Base-by-base conservation (phyloP, 1,284 basidiomycete species). In the Ustanciosporium gigantosporum region DNA sequence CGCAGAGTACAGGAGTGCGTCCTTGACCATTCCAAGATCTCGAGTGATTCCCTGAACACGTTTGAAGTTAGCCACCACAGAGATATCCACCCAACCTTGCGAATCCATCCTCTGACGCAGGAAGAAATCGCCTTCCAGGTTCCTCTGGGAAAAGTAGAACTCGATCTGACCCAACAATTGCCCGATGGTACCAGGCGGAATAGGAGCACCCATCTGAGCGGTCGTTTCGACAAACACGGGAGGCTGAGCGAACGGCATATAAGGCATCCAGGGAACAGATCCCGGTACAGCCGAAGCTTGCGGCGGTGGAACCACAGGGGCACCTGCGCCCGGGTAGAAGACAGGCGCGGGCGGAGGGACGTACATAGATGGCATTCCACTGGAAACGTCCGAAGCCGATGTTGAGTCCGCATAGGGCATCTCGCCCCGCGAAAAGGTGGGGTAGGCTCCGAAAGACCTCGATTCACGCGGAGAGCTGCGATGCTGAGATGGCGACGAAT, bases 131-230 rank as follows among this genome's bases (percentile, higher is more conserved):
- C 60, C 64, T 17, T 60, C 41, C 17, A 77, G 37, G 32, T 77
- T 77, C 14, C 50, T 55, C 17, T 60, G 51, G 3, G 68, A 71
- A 43, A 77, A 76, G 44, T 77, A 77, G 36, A 74, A 77, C 37
- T 77, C 75, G 22, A 76, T 49, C 52, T 77, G 75, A 2, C 19
- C 17, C n/a, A 76, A 42, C 16, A 77, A 25, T 27, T 60, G 66
- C 0, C 56, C 58, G 14, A 46, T 21, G 8, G 56, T 35, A 3
- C 49, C 46, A 0, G 51, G n/a, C 15, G 67, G 47, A 6, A 68
- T 35, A 4, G 37, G 29, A 0, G 39, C 49, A 8, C 44, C 48
- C 4, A 39, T 49, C 24, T 57, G 46, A n/a, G 41, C 13, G 6
- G 48, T 51, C 13, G 40, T 23, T 37, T 41, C 27, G 36, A 35